These are phyloP conservation scores for Clitocybe nebularis DNA, from an alignment of 1,284 basidiomycete genomes.

Conservation along the genomic window DNA sequence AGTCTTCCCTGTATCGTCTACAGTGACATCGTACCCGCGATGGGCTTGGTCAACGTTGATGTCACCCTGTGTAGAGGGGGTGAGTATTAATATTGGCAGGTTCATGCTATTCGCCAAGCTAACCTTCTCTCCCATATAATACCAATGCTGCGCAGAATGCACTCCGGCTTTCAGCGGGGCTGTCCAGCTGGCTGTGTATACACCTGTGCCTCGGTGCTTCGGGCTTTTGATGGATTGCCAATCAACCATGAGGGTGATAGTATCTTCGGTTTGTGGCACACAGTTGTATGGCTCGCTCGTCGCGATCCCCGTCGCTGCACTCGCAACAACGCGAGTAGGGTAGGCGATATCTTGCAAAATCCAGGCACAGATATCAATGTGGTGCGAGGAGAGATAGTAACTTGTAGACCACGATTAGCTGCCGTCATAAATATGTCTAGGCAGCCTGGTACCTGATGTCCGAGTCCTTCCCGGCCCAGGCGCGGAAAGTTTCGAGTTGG, in stretches of 20 bases:
- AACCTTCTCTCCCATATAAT: constrained; percentile 90
- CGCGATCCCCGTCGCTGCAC: constrained; percentile 86
- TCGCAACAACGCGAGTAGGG: constrained; percentile 84
- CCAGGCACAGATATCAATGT: constrained; percentile 91
- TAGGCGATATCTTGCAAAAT: constrained; percentile 78
- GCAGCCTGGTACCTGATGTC: constrained; percentile 66
- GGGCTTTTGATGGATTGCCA: constrained; percentile 78
- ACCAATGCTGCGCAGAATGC: constrained; percentile 90
- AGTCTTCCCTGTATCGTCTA: constrained; percentile 78
- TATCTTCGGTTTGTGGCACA: constrained; percentile 84
- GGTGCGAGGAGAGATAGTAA: constrained; percentile 93
- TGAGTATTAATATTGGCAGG: neutral
- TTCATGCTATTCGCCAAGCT: constrained; percentile 11
- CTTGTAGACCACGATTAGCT: constrained; percentile 32
- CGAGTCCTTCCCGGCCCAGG: constrained; percentile 91
- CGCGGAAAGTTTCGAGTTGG: constrained; percentile 90
- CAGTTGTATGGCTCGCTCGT: constrained; percentile 84
- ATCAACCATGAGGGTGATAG: constrained; percentile 90
- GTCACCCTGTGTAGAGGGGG: constrained; percentile 60
- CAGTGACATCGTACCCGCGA: constrained; percentile 85
- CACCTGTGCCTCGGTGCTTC: constrained; percentile 72
- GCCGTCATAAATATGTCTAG: neutral
- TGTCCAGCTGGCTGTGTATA: constrained; percentile 92
- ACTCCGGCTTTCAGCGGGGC: constrained; percentile 74
- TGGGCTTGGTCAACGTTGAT: constrained; percentile 91